phyloP scores from a whole-genome alignment of 805 yeast genomes.

The Hanseniaspora clermontiae region DNA sequence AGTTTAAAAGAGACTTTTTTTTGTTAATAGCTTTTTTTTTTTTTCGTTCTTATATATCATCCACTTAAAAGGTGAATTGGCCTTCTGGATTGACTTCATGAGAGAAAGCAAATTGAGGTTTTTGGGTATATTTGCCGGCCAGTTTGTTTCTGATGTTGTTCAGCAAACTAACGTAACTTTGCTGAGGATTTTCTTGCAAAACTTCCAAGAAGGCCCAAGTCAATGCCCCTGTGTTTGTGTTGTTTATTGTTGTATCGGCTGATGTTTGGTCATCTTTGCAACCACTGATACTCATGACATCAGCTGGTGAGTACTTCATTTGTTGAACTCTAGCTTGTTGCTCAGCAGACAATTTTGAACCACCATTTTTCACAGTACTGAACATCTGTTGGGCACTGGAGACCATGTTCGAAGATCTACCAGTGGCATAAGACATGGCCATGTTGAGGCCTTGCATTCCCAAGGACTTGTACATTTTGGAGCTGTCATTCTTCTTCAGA shows the following conservation, averaged over 20 bases:
- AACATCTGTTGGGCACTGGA: conserved; percentile 34
- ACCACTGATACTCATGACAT: conserved; percentile 63
- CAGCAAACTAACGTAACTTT: conserved; percentile 54
- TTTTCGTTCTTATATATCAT: background rate
- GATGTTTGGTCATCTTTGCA: conserved; percentile 76
- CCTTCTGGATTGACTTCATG: conserved; percentile 64
- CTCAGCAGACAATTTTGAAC: conserved; percentile 29
- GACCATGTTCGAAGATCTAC: conserved; percentile 38
- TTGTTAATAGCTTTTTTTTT: background rate
- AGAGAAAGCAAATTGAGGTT: conserved; percentile 68
- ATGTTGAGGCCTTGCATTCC: conserved; percentile 54
- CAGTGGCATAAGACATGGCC: conserved; percentile 46
- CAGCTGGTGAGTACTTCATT: conserved; percentile 60
- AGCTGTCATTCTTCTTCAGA: conserved; percentile 56
- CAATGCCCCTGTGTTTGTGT: conserved; percentile 72
- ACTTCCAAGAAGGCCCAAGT: conserved; percentile 65
- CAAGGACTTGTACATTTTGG: conserved; percentile 49
- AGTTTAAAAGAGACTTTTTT: background rate
- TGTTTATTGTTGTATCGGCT: conserved; percentile 67
- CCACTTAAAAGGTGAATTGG: conserved; percentile 34
- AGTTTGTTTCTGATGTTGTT: conserved; percentile 58
- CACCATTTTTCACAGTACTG: conserved; percentile 31
- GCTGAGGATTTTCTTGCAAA: conserved; percentile 46
- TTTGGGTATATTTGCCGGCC: conserved; percentile 56
- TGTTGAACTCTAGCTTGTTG: conserved; percentile 36